phyloP scores from a whole-genome alignment of 2,329 filamentous ascomycete species.

The Exophiala sideris region DNA sequence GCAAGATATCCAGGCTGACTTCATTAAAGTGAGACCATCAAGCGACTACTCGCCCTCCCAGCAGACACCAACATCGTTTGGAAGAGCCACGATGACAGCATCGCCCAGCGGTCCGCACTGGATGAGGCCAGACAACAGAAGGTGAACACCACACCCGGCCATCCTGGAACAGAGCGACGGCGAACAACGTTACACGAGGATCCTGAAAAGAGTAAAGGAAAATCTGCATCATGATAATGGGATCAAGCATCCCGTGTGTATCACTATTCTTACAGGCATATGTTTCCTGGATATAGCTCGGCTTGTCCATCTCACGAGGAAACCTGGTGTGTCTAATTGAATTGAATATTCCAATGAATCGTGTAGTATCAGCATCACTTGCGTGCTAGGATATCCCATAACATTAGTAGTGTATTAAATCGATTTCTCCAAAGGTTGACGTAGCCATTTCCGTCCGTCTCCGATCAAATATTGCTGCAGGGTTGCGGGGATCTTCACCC shows the following conservation, averaged over 20 bases:
- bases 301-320: too few species aligned
- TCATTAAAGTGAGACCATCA: slow-evolving; percentile 79
- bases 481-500: too few species aligned
- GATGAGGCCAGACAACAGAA: slow-evolving; percentile 91
- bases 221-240: slow-evolving; percentile 35
- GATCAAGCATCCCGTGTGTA: slow-evolving; percentile 10
- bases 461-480: too few species aligned
- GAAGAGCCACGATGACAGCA: slow-evolving; percentile 95
- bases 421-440: too few species aligned
- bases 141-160: slow-evolving; percentile 39
- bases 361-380: not conserved
- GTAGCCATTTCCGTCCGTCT: too few species aligned
- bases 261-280: slow-evolving; percentile 7
- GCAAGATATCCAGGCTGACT: not conserved
- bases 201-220: slow-evolving; percentile 41
- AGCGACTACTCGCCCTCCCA: slow-evolving; percentile 80
- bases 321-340: not conserved
- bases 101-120: slow-evolving; percentile 83
- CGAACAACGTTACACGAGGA: slow-evolving; percentile 44
- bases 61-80: slow-evolving; percentile 87
- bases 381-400: too few species aligned
- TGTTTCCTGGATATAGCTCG: slow-evolving; percentile 16
- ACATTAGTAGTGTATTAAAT: too few species aligned
- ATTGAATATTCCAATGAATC: not conserved
- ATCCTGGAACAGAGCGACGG: slow-evolving; percentile 39